Base-by-base conservation (phyloP, 495 filamentous ascomycete species). In the Tuber umbilicatum region DNA sequence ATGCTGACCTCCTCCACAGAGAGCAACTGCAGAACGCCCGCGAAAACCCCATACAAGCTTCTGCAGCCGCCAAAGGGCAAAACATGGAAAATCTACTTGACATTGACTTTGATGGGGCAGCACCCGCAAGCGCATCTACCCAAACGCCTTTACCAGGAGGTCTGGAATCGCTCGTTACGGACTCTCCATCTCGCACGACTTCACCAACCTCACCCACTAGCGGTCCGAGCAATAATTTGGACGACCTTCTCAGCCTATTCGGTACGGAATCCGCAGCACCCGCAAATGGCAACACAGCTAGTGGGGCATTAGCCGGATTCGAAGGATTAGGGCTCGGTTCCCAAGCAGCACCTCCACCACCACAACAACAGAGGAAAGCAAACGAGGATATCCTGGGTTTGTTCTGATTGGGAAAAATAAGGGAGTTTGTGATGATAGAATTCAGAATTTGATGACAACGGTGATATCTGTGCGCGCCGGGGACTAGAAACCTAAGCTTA, bases 91-190 rank as follows among this genome's bases (percentile, higher is more conserved):
- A 98, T 81, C 87, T 99, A 45, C 88, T 99, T 73, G 95, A 99
- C 84, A 97, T 99, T 81, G 95, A 99, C 85, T 98, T 98, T 83
- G 95, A 98, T 82, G 96, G 95, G 41, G 90, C 92, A 7, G 95
- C 93, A 37, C 96, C 95, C 0, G 95, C 95, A 21, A 94, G 91
- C 27, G 88, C 93, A 27, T 92, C 96, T 77, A 91, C 90, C 76
- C 87, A 88, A 64, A 88, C 90, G n/a, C 80, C 85, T 16, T 84
- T 83, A 38, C 75, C 72, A 43, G 89, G 90, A 69, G 91, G 91
- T 27, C 84, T 94, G 1, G 92, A 93, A 82, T 91, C 90, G 19
- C 85, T 92, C 38, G 89, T 88, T 40, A 92, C 91, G 21, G 96
- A 94, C 17, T 93, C 94, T 9, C 90, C 93, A 43, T 87, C 94